Evolutionary conservation across 352 stramenopile species (phyloP).

Genomic region (Saprolegnia diclina): DNA sequence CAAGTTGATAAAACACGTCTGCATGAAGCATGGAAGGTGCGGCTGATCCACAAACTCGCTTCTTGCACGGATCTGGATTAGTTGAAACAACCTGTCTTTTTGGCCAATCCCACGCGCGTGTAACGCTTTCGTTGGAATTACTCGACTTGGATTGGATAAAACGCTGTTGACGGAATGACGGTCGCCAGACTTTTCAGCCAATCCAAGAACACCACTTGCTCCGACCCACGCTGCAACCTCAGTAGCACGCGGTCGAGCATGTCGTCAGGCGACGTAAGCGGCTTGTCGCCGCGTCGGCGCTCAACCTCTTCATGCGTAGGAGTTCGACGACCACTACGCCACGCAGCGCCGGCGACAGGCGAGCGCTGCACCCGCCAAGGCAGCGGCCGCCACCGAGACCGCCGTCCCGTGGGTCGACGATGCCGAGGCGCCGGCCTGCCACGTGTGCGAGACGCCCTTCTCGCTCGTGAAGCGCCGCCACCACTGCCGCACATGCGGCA

Average conservation of each 20-base stretch:
- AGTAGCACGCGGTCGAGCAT: not conserved
- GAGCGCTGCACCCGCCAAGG: no score
- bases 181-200: not conserved
- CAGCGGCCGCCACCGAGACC: not conserved
- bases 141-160: no score
- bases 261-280: not conserved
- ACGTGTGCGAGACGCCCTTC: slow-evolving; percentile 59
- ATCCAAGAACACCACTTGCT: not conserved
- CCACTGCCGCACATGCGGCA: slow-evolving; percentile 75
- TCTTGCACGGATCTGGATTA: no score
- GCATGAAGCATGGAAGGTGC: no score
- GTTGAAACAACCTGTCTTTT: no score
- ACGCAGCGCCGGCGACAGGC: not conserved
- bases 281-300: not conserved
- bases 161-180: no score
- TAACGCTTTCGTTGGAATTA: no score
- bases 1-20: no score
- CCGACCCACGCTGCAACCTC: no score
- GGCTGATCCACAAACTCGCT: no score
- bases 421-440: slow-evolving; percentile 47
- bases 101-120: no score
- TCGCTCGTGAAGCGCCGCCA: slow-evolving; percentile 68
- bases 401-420: slow-evolving; percentile 11
- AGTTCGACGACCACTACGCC: slow-evolving; percentile 21
- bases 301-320: not conserved